These are phyloP conservation scores for Aspergillus intermedius DNA, from an alignment of 2,329 filamentous ascomycete species.

Conservation along the genomic window DNA sequence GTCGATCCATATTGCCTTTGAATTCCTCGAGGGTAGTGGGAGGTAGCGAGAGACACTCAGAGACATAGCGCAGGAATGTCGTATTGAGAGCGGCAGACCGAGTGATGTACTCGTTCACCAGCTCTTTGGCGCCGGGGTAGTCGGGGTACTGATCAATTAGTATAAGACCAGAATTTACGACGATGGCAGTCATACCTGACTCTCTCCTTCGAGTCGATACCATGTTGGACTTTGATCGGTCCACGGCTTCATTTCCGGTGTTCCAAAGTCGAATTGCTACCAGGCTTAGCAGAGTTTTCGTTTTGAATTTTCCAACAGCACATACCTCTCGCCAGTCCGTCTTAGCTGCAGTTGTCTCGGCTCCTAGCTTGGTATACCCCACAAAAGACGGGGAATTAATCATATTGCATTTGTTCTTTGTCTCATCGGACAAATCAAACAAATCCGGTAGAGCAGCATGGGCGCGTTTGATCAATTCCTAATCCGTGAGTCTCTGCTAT, in stretches of 20 bases:
- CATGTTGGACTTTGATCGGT: conserved; percentile 38
- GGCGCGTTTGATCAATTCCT: conserved; percentile 17
- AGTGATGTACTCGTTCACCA: conserved; percentile 46
- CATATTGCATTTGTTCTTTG: conserved; percentile 26
- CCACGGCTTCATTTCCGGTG: conserved; percentile 23
- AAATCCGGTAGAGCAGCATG: conserved; percentile 20
- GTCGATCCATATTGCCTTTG: conserved; percentile 42
- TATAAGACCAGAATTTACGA: background rate
- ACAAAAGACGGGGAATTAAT: conserved; percentile 28
- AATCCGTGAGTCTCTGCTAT: background rate
- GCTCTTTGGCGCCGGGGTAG: conserved; percentile 13
- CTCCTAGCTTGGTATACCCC: conserved; percentile 29
- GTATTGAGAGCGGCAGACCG: conserved; percentile 44
- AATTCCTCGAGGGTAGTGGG: conserved; percentile 46
- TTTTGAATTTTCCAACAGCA: background rate
- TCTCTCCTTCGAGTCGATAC: conserved; percentile 31
- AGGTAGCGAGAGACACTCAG: conserved; percentile 48
- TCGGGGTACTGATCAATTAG: conserved; percentile 20
- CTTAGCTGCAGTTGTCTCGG: conserved; percentile 26
- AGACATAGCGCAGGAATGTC: conserved; percentile 49
- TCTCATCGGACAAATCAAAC: conserved; percentile 19
- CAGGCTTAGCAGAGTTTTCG: conserved; percentile 5
- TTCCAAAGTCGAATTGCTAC: conserved; percentile 42
- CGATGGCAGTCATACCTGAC: conserved; percentile 15
- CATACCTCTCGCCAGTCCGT: conserved; percentile 28